A percentile compares a stretch with the other conserved stretches of the same genome.
These are phyloP conservation scores for Colletotrichum brevisporum DNA, from an alignment of 2,329 filamentous ascomycete genomes.

Conservation along the genomic window DNA sequence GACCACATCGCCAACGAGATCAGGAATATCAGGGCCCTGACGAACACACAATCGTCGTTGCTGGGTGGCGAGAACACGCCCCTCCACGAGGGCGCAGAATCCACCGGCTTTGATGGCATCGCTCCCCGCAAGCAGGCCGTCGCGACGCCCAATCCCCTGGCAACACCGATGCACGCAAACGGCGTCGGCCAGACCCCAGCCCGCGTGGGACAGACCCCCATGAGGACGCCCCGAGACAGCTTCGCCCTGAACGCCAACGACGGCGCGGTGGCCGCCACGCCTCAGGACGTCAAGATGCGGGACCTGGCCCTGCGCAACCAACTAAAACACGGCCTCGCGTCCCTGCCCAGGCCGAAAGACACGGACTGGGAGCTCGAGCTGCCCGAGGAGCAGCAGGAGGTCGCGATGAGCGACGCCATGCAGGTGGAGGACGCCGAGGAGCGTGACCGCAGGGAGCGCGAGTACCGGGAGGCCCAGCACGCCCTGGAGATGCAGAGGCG, in stretches of 20 bases:
- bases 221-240: slow-evolving; percentile 89
- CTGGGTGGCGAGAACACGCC: slow-evolving; percentile 95
- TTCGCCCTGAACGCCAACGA: slow-evolving; percentile 85
- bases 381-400: slow-evolving; percentile 83
- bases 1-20: slow-evolving; percentile 98
- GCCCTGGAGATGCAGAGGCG: slow-evolving; percentile 86
- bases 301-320: slow-evolving; percentile 78
- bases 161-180: slow-evolving; percentile 81
- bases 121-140: slow-evolving; percentile 84
- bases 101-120: slow-evolving; percentile 90
- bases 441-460: slow-evolving; percentile 83
- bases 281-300: slow-evolving; percentile 79
- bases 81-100: slow-evolving; percentile 83
- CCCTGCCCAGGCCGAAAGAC: slow-evolving; percentile 92
- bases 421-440: slow-evolving; percentile 75
- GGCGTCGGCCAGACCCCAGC: slow-evolving; percentile 78
- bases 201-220: slow-evolving; percentile 82
- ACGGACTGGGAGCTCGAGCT: slow-evolving; percentile 94
- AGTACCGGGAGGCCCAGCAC: slow-evolving; percentile 79
- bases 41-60: slow-evolving; percentile 92
- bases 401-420: slow-evolving; percentile 59
- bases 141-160: slow-evolving; percentile 95
- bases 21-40: slow-evolving; percentile 90
- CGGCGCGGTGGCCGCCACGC: slow-evolving; percentile 79
- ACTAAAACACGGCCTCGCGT: slow-evolving; percentile 80